A percentile compares a stretch with the other conserved stretches of the same genome.
Conservation (phyloP, 257 asterid genomes). For the Penstemon newberryi region DNA sequence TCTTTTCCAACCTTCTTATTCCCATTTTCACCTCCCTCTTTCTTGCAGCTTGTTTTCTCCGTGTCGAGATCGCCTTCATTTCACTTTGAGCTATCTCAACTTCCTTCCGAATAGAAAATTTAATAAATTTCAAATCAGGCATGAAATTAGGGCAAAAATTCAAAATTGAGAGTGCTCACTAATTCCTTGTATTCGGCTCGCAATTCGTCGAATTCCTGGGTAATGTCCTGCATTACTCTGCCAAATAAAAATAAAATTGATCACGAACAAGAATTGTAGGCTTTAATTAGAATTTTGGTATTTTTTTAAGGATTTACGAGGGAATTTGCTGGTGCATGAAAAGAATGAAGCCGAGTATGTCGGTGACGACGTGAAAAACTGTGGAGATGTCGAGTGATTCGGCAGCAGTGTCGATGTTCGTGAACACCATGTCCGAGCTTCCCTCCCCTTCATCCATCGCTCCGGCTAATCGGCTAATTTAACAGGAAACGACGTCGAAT, state of each 20-base stretch:
- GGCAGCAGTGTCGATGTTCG: constrained; percentile 46
- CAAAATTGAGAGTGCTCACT: constrained; percentile 36
- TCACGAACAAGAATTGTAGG: not conserved
- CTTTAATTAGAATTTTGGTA: not conserved
- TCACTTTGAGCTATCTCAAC: constrained; percentile 55
- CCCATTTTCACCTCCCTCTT: constrained; percentile 87
- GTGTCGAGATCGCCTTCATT: constrained; percentile 38
- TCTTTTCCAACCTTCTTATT: constrained; percentile 70
- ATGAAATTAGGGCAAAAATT: constrained; percentile 13
- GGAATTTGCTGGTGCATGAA: constrained; percentile 99
- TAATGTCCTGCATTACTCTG: constrained; percentile 80
- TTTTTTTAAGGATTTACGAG: constrained; percentile 43
- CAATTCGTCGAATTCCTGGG: constrained; percentile 70
- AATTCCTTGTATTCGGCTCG: constrained; percentile 54
- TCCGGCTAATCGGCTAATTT: too few species aligned
- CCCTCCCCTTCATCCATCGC: constrained; percentile 58
- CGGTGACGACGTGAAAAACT: constrained; percentile 69
- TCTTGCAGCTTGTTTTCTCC: constrained; percentile 69
- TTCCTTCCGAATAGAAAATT: constrained; percentile 43
- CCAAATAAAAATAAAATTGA: constrained; percentile 15
- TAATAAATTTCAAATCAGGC: not conserved
- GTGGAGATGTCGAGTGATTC: constrained; percentile 55
- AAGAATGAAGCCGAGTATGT: constrained; percentile 72
- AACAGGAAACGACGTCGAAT: too few species aligned
- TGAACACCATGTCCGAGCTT: constrained; percentile 55